phyloP scores from a whole-genome alignment of 164 flowering plant genomes.

The Taxillus chinensis region DNA sequence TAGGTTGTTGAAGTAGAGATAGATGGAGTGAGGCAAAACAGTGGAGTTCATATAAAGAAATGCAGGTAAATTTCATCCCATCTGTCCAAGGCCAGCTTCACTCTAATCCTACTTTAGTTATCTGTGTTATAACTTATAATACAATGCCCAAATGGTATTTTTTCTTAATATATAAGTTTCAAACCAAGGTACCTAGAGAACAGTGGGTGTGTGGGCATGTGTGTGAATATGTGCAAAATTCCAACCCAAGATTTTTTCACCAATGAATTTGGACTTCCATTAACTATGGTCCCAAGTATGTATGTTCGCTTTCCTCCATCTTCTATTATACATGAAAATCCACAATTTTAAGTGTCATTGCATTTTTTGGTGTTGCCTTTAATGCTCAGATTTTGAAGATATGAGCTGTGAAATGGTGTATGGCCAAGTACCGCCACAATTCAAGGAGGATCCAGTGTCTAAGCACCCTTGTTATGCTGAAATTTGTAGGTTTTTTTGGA shows the following conservation, averaged over 20 bases:
- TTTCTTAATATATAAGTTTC: not conserved
- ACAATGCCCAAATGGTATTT: too few species aligned
- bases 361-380: too few species aligned
- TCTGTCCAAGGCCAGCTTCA: too few species aligned
- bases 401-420: slow-evolving; percentile 98
- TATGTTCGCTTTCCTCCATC: not conserved
- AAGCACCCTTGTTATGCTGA: slow-evolving; percentile 62
- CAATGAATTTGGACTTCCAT: slow-evolving; percentile 92
- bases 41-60: slow-evolving; percentile 89
- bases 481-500: slow-evolving; percentile 42
- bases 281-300: slow-evolving; percentile 94
- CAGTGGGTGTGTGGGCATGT: slow-evolving; percentile 97
- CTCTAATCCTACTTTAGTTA: too few species aligned
- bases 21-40: slow-evolving; percentile 79
- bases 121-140: too few species aligned
- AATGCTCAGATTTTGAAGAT: slow-evolving; percentile 79
- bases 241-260: slow-evolving; percentile 99
- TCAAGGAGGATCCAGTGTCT: slow-evolving; percentile 73
- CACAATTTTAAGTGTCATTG: too few species aligned
- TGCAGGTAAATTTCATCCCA: slow-evolving; percentile 51
- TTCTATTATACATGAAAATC: not conserved
- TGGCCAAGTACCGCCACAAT: slow-evolving; percentile 75
- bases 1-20: slow-evolving; percentile 91
- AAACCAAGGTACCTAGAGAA: slow-evolving; percentile 78
- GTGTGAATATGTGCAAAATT: slow-evolving; percentile 95